Conservation (phyloP, 2,329 filamentous ascomycete genomes). For the Diplodia intermedia region DNA sequence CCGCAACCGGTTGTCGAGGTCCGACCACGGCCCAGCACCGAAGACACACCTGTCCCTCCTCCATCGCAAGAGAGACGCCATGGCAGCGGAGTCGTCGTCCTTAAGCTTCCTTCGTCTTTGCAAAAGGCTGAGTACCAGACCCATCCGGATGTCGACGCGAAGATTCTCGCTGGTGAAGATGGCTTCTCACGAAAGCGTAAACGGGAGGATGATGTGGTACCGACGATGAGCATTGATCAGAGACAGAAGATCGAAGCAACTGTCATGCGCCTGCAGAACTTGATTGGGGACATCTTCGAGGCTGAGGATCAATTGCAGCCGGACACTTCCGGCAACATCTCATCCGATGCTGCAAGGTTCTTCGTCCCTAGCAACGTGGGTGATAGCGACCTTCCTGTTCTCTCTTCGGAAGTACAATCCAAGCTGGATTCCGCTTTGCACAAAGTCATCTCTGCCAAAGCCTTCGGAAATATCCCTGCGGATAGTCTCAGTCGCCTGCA, state of each 20-base stretch:
- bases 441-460: constrained; percentile 72
- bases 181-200: constrained; percentile 59
- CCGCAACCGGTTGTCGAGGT: constrained; percentile 15
- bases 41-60: constrained; percentile 33
- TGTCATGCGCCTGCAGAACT: constrained; percentile 71
- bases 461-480: constrained; percentile 73
- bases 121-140: constrained; percentile 51
- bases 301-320: constrained; percentile 71
- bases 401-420: constrained; percentile 72
- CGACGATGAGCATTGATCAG: constrained; percentile 74
- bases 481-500: constrained; percentile 78
- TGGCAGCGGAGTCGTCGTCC: constrained; percentile 58
- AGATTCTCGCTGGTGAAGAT: constrained; percentile 36
- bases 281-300: constrained; percentile 75
- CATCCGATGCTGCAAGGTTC: constrained; percentile 59
- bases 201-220: constrained; percentile 58
- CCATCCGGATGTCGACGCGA: constrained; percentile 47
- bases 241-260: constrained; percentile 80
- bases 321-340: constrained; percentile 53
- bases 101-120: constrained; percentile 51
- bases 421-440: constrained; percentile 76
- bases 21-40: background rate
- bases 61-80: constrained; percentile 29
- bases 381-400: constrained; percentile 67
- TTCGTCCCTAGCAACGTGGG: constrained; percentile 60